These are phyloP conservation scores for Chrysosporium queenslandicum DNA, from an alignment of 2,329 filamentous ascomycete species.

Conservation along the genomic window DNA sequence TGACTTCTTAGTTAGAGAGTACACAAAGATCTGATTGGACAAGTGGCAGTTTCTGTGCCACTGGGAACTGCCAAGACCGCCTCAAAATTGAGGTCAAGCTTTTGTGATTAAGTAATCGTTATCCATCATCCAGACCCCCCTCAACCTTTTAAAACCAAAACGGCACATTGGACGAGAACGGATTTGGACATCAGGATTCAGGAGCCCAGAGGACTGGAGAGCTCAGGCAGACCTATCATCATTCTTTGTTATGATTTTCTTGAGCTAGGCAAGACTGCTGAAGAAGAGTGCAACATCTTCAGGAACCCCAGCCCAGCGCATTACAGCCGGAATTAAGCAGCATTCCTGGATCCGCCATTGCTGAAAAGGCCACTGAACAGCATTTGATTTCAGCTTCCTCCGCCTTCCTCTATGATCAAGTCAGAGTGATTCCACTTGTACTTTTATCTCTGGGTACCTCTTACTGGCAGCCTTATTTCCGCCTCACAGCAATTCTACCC, in stretches of 20 bases:
- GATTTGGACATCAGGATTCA: no score
- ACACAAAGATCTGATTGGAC: no score
- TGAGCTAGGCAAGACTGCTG: neutral
- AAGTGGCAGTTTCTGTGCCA: no score
- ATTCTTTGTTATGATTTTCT: neutral
- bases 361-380: neutral
- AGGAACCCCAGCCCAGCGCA: neutral
- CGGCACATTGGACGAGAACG: neutral
- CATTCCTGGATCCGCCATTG: neutral
- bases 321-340: neutral
- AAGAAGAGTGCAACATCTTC: neutral
- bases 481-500: neutral
- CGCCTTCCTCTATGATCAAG: neutral
- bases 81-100: constrained; percentile 3
- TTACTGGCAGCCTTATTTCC: neutral
- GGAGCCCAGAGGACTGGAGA: neutral
- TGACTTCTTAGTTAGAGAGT: no score
- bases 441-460: neutral
- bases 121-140: neutral
- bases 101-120: constrained; percentile 2
- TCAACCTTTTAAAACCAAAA: neutral
- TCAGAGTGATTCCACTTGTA: neutral
- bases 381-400: neutral
- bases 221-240: neutral
- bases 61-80: constrained; percentile 4